Conservation (phyloP, 1,284 basidiomycete species). For the Mycosarcoma mackinlayi region DNA sequence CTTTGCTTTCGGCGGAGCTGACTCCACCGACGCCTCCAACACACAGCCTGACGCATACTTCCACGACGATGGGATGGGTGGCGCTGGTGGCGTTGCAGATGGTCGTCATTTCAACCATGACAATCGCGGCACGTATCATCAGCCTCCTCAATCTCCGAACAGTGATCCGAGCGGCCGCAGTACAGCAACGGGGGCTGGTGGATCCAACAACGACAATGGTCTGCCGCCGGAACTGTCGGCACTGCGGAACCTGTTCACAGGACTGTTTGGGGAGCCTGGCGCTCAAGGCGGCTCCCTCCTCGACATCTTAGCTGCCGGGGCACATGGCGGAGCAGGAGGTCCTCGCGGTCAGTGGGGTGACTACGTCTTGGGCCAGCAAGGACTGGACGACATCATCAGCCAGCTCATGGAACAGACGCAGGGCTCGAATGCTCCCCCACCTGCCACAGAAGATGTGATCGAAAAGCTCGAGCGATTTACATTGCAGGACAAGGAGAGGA, state of each 20-base stretch:
- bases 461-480: slow-evolving; percentile 51
- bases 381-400: slow-evolving; percentile 61
- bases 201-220: slow-evolving; percentile 8
- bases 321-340: slow-evolving; percentile 33
- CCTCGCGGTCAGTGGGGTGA: slow-evolving; percentile 51
- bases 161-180: not conserved
- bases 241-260: slow-evolving; percentile 52
- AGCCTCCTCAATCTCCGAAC: slow-evolving; percentile 24
- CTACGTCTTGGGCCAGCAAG: slow-evolving; percentile 58
- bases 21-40: slow-evolving; percentile 7
- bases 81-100: slow-evolving; percentile 56
- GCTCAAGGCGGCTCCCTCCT: slow-evolving; percentile 41
- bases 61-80: slow-evolving; percentile 64
- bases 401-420: slow-evolving; percentile 64
- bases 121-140: slow-evolving; percentile 38
- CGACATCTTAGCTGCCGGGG: slow-evolving; percentile 42
- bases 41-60: slow-evolving; percentile 23
- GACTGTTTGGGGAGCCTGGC: slow-evolving; percentile 49
- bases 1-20: slow-evolving; percentile 42
- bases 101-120: slow-evolving; percentile 60
- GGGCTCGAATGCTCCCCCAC: slow-evolving; percentile 52
- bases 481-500: slow-evolving; percentile 21
- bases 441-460: slow-evolving; percentile 56
- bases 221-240: slow-evolving; percentile 54
- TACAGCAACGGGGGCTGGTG: not conserved